phyloP scores from a whole-genome alignment of 129 eudicot genomes.

The sunflower (Helianthus annuus) region HanXRQr2.0-SUNRISE NC_035444.2:14278537-14279036 shows the following conservation, averaged over 20 bases:
- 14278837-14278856: slow-evolving; percentile 36
- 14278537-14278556: too few species aligned
- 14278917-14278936: slow-evolving; percentile 77
- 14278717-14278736: slow-evolving; percentile 43
- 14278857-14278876: slow-evolving; percentile 17
- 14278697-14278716: slow-evolving; percentile 23
- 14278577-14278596: too few species aligned
- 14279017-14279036: background rate
- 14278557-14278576: too few species aligned
- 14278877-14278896: slow-evolving; percentile 60
- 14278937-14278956: slow-evolving; percentile 65
- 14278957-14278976: slow-evolving; percentile 60
- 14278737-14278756: slow-evolving; percentile 86
- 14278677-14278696: too few species aligned
- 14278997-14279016: slow-evolving; percentile 44
- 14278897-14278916: slow-evolving; percentile 89
- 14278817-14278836: slow-evolving; percentile 26
- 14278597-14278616: too few species aligned
- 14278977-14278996: slow-evolving; percentile 88
- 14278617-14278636: too few species aligned
- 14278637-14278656: too few species aligned
- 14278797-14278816: slow-evolving; percentile 24
- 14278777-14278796: slow-evolving; percentile 36
- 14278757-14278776: slow-evolving; percentile 64
- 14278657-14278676: too few species aligned